Conservation (phyloP, 495 filamentous ascomycete genomes). For the Penicillium maclennaniae region DNA sequence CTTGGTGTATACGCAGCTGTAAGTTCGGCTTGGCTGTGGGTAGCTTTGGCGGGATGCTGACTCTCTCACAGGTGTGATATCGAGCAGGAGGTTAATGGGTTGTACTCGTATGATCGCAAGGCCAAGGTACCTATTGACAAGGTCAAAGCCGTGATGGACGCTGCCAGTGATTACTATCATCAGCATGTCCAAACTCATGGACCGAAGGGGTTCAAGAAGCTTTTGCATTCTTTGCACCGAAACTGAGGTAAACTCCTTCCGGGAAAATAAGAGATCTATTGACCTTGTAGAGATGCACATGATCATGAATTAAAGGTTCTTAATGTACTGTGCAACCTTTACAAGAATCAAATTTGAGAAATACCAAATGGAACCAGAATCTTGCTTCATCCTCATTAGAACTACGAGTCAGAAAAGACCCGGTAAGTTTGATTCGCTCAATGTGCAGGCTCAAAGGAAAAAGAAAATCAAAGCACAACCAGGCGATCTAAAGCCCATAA, state of each 20-base stretch:
- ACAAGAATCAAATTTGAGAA: background rate
- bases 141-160: slow-evolving; percentile 38
- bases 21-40: slow-evolving; percentile 6
- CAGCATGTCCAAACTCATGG: slow-evolving; percentile 22
- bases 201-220: slow-evolving; percentile 22
- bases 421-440: slow-evolving; percentile 20
- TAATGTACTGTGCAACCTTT: too few species aligned
- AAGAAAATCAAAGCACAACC: slow-evolving; percentile 2
- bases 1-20: slow-evolving; percentile 40
- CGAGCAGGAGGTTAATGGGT: slow-evolving; percentile 40
- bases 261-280: too few species aligned
- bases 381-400: slow-evolving; percentile 8
- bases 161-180: slow-evolving; percentile 31
- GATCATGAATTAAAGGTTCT: too few species aligned
- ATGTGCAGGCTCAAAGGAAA: slow-evolving; percentile 7
- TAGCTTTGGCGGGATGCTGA: slow-evolving; percentile 1
- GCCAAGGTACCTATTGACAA: slow-evolving; percentile 32
- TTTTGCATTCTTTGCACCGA: slow-evolving; percentile 17
- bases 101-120: slow-evolving; percentile 35
- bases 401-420: slow-evolving; percentile 1
- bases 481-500: background rate
- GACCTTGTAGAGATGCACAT: too few species aligned
- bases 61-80: slow-evolving; percentile 29
- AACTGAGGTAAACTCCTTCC: background rate
- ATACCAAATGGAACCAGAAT: background rate